These are phyloP conservation scores for Leersia perrieri DNA, from an alignment of 176 grass and related monocot species.

Conservation along the genomic window DNA sequence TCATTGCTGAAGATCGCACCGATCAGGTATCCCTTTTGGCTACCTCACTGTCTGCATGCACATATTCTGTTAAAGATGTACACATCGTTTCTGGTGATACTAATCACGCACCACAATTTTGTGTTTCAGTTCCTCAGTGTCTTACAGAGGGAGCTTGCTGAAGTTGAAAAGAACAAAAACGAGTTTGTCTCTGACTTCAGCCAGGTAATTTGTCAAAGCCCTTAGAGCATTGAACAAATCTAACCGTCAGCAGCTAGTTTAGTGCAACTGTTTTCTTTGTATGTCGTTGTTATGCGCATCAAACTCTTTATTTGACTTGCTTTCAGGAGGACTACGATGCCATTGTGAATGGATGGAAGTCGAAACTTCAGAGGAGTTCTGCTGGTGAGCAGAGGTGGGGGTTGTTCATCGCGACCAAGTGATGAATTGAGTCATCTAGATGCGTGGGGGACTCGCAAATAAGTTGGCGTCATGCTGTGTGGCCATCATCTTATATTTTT, in stretches of 20 bases:
- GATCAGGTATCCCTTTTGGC: constrained; percentile 57
- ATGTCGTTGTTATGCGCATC: not conserved
- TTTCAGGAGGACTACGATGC: constrained; percentile 84
- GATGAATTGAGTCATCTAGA: constrained; percentile 34
- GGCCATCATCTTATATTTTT: not conserved
- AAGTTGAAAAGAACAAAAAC: constrained; percentile 73
- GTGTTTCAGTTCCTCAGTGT: constrained; percentile 65
- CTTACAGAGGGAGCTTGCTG: constrained; percentile 68
- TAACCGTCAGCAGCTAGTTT: not conserved
- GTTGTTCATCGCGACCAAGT: constrained; percentile 81
- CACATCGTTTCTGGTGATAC: not conserved
- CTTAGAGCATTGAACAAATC: not conserved
- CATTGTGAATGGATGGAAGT: constrained; percentile 91
- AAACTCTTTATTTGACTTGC: constrained; percentile 13
- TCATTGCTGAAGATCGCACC: constrained; percentile 78
- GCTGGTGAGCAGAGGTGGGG: constrained; percentile 93
- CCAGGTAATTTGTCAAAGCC: constrained; percentile 50
- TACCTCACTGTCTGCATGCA: not conserved
- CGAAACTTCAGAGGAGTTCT: constrained; percentile 84
- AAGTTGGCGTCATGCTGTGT: constrained; percentile 21
- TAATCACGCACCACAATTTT: not conserved
- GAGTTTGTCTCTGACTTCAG: constrained; percentile 76
- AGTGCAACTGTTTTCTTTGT: not conserved
- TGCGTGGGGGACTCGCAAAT: constrained; percentile 2
- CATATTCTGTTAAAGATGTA: not conserved